Evolutionary conservation across 257 asterid genomes (phyloP), one percentile per base, ranked within the genome.

Genomic region (Buddleja alternifolia): DNA sequence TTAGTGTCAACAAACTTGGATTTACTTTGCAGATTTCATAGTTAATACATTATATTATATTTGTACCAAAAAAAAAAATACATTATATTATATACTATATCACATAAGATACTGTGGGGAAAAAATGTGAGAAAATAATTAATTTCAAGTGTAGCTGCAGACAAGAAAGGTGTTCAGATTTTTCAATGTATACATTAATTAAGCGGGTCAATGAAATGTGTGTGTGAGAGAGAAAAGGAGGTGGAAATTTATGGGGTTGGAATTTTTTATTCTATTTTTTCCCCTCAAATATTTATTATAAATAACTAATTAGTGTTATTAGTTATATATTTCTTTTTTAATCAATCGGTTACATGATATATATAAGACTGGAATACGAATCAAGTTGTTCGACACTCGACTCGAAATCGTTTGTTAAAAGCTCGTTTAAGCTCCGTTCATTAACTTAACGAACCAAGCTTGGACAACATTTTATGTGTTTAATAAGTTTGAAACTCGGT

Each of bases 151-250:
- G 69, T 44, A 59, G 79, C 75, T 67, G 69, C 85, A 80, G 88
- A 82, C 88, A 82, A 82, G 73, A 82, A 74, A 77, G 79, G 70
- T 73, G 73, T 68, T 75, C 87, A 84, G 86, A 84, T 73, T 79
- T 83, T 85, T 80, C 84, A 84, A 78, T 82, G 79, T 63, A 41
- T 37, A 82, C 90, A 86, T 84, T 88, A 62, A 88, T 80, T 78
- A 82, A 67, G 34, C 67, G 86, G 85, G 87, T 82, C 95, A 82
- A 79, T 69, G 75, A 51, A 7, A 6, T 37, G 68, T 53, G 60
- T 68, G 73, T 59, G 60, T 8, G 72, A 39, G 44, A 67, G 63
- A 32, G 67, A 21, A 24, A 47, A 78, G 6, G 69, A 29, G 64
- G 69, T 52, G 29, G 73, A 72, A 77, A 53, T 54, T 54, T n/a